phyloP scores from a whole-genome alignment of 441 rosid genomes.

The Arabidopsis lyrata region DNA sequence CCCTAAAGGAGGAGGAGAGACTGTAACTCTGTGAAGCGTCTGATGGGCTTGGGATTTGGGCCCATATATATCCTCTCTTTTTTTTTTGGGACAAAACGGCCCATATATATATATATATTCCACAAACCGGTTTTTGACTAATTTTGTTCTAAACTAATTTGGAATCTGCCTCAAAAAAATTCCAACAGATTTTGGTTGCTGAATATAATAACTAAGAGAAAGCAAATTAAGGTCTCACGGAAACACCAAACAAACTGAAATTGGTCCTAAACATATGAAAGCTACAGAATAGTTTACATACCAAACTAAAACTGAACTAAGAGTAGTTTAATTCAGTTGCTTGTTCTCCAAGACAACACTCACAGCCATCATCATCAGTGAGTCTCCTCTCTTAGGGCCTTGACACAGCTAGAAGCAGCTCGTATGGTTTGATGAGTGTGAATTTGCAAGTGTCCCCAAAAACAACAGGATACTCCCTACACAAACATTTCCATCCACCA shows the following conservation, averaged over 20 bases:
- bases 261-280: neutral
- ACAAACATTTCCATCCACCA: constrained; percentile 21
- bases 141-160: neutral
- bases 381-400: neutral
- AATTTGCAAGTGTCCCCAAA: constrained; percentile 23
- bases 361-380: neutral
- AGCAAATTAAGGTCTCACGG: neutral
- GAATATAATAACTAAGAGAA: neutral
- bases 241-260: neutral
- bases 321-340: neutral
- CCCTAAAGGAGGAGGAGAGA: constrained; percentile 11
- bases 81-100: no score
- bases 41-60: constrained; percentile 12
- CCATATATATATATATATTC: no score
- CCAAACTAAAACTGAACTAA: neutral
- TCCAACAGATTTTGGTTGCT: neutral
- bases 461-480: constrained; percentile 7
- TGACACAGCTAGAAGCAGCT: constrained; percentile 27
- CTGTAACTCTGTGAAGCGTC: neutral
- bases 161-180: neutral
- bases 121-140: neutral
- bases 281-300: neutral
- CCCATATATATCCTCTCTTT: no score
- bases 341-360: neutral
- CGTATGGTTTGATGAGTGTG: constrained; percentile 23